Conservation (phyloP, 2,329 filamentous ascomycete species). For the Curvularia eragrostidis region DNA sequence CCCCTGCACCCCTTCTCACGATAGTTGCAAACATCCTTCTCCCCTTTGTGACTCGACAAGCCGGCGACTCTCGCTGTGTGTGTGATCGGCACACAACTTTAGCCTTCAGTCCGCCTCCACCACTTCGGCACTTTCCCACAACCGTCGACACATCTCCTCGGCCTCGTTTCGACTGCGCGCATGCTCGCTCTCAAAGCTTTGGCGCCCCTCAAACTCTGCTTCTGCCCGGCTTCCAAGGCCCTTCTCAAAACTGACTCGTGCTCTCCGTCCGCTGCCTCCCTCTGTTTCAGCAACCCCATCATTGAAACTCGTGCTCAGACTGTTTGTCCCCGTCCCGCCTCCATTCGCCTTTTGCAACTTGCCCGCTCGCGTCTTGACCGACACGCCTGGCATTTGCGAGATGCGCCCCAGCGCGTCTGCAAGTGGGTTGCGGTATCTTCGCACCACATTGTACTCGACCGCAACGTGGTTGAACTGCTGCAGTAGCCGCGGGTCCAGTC, state of each 20-base stretch:
- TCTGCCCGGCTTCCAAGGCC: slow-evolving; percentile 32
- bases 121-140: slow-evolving; percentile 51
- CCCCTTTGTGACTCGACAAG: slow-evolving; percentile 7
- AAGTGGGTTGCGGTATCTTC: slow-evolving; percentile 74
- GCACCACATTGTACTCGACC: slow-evolving; percentile 76
- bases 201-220: slow-evolving; percentile 30
- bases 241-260: slow-evolving; percentile 42
- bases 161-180: slow-evolving; percentile 41
- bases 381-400: slow-evolving; percentile 58
- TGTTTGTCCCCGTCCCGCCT: slow-evolving; percentile 35
- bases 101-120: slow-evolving; percentile 45
- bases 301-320: slow-evolving; percentile 42
- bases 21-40: slow-evolving; percentile 10
- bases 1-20: slow-evolving; percentile 1
- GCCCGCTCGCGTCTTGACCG: slow-evolving; percentile 35
- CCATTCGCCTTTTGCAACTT: slow-evolving; percentile 36
- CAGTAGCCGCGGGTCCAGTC: slow-evolving; percentile 67
- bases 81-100: slow-evolving; percentile 9
- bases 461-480: slow-evolving; percentile 72
- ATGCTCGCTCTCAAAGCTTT: slow-evolving; percentile 42
- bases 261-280: slow-evolving; percentile 33
- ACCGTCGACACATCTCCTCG: slow-evolving; percentile 49
- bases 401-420: slow-evolving; percentile 66
- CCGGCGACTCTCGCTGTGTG: not conserved
- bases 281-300: slow-evolving; percentile 39